These are phyloP conservation scores for Linum tenue DNA, from an alignment of 345 rosid genomes.

Conservation along the genomic window DNA sequence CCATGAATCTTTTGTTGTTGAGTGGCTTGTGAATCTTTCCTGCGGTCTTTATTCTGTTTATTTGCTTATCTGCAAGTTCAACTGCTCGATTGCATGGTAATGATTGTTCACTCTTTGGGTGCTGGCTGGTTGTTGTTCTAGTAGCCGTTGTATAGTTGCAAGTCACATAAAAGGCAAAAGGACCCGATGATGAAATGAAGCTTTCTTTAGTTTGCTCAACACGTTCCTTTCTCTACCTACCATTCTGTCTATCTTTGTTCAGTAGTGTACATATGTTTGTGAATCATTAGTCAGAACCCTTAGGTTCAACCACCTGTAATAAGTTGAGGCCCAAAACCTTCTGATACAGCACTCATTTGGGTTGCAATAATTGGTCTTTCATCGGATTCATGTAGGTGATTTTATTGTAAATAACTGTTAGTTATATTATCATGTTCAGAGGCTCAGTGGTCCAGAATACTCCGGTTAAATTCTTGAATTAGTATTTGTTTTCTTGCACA, in stretches of 20 bases:
- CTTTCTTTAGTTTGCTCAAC: not conserved
- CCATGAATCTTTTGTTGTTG: not conserved
- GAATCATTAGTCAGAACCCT: too few relatives aligned
- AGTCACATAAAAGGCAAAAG: not conserved
- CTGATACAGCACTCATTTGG: not conserved
- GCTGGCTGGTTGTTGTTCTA: too few relatives aligned
- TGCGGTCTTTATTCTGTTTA: not conserved
- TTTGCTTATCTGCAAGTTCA: not conserved
- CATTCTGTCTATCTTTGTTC: too few relatives aligned
- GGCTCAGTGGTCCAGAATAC: too few relatives aligned
- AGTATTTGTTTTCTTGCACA: too few relatives aligned
- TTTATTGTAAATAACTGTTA: not conserved
- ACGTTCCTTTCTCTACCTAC: not conserved
- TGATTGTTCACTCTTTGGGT: not conserved
- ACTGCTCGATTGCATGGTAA: not conserved
- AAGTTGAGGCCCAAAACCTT: too few relatives aligned
- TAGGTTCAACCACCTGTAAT: too few relatives aligned
- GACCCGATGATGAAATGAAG: not conserved
- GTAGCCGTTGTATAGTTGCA: too few relatives aligned
- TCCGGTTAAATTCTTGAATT: too few relatives aligned
- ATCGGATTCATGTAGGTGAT: not conserved
- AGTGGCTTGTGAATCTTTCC: too few relatives aligned
- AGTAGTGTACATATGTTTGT: too few relatives aligned
- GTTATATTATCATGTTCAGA: too few relatives aligned
- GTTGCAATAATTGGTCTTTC: not conserved